phyloP scores from a whole-genome alignment of 202 grass and related monocot genomes.

The Schoenoplectus tabernaemontani region DNA sequence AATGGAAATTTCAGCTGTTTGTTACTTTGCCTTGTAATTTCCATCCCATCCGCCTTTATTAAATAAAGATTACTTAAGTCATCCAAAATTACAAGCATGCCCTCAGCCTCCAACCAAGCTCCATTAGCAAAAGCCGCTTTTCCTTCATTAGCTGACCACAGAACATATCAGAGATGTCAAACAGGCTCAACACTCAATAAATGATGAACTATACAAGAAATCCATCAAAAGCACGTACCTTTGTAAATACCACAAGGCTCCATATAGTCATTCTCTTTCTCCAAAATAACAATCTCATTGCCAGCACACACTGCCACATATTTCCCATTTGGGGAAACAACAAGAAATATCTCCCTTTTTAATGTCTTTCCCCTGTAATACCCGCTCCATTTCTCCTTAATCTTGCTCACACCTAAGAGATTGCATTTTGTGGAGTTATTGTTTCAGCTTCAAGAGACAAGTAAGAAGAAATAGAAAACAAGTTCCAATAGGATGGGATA shows the following conservation, averaged over 20 bases:
- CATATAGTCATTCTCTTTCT: conserved; percentile 48
- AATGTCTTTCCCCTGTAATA: conserved; percentile 31
- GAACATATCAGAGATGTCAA: conserved; percentile 2
- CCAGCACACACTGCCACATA: conserved; percentile 53
- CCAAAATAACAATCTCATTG: conserved; percentile 52
- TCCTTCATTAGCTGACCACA: conserved; percentile 65
- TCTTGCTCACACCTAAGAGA: conserved; percentile 52
- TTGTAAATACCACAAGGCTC: conserved; percentile 57
- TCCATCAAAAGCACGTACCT: conserved; percentile 29
- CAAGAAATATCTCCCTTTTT: conserved; percentile 32
- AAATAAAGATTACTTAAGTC: conserved; percentile 58
- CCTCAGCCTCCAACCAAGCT: conserved; percentile 72
- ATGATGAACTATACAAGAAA: not conserved
- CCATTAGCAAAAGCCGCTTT: conserved; percentile 48
- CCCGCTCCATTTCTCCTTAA: conserved; percentile 52
- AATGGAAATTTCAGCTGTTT: conserved; percentile 61
- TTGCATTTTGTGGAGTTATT: not conserved
- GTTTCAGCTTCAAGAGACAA: not conserved
- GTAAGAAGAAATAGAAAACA: not conserved
- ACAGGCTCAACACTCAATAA: not conserved
- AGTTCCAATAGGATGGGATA: not conserved
- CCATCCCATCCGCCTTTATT: conserved; percentile 72
- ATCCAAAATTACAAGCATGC: conserved; percentile 60
- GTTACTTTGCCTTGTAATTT: conserved; percentile 56
- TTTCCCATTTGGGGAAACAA: conserved; percentile 43